Evolutionary conservation across 148 eudicot species (phyloP).

Genomic region (Nepenthes gracilis): DNA sequence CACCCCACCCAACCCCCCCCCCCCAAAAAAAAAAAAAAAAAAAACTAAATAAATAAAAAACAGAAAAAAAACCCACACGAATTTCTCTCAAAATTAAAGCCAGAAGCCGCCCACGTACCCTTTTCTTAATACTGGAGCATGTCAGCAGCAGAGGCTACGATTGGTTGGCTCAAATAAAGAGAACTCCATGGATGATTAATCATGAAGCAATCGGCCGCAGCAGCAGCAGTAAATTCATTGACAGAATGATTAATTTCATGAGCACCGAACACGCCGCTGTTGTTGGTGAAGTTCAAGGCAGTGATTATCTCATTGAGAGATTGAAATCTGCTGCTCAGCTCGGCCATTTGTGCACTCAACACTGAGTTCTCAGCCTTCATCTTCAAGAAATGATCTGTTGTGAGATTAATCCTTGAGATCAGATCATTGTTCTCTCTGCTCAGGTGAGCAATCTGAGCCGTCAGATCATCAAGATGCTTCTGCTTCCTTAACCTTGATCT

Average conservation of each 20-base stretch:
- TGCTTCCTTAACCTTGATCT: conserved; percentile 67
- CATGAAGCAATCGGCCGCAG: conserved; percentile 14
- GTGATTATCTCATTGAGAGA: conserved; percentile 45
- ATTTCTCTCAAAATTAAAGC: no score
- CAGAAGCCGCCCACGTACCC: not conserved
- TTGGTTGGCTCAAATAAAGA: not conserved
- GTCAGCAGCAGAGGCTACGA: not conserved
- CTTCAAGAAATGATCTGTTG: conserved; percentile 30
- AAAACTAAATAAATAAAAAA: no score
- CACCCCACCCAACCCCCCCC: no score
- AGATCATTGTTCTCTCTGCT: conserved; percentile 35
- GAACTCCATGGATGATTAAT: conserved; percentile 29
- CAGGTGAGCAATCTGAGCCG: conserved; percentile 26
- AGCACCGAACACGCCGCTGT: conserved; percentile 11
- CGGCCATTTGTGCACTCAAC: conserved; percentile 50
- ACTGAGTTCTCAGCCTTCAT: conserved; percentile 49
- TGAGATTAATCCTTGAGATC: conserved; percentile 17
- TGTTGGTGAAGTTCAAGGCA: conserved; percentile 1
- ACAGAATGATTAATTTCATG: conserved; percentile 7
- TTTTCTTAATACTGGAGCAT: not conserved
- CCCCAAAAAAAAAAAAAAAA: no score
- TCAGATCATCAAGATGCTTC: conserved; percentile 59
- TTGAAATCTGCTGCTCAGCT: conserved; percentile 48
- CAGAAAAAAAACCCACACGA: no score
- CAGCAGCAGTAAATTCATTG: not conserved